Evolutionary conservation across 2,329 filamentous ascomycete species (phyloP).

Genomic region (Bimuria novae-zelandiae): DNA sequence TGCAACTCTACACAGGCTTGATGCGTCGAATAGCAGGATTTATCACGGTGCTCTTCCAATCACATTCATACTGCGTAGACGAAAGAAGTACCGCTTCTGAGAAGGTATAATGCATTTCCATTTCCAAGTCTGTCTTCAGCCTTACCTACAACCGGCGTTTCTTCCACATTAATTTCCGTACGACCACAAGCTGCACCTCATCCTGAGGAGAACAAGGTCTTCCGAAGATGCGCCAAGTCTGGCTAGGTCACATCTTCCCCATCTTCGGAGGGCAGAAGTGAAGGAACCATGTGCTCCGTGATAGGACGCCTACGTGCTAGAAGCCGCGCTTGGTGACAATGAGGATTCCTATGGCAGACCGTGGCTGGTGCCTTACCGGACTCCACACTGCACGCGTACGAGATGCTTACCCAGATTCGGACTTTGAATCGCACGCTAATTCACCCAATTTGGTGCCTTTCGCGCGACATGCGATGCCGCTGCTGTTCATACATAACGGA

Average conservation of each 20-base stretch:
- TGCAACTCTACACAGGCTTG: not conserved
- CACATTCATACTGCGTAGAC: not conserved
- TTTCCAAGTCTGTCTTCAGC: too few relatives aligned
- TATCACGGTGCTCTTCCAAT: not conserved
- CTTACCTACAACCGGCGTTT: too few relatives aligned
- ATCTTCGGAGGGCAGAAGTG: not conserved
- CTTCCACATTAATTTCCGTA: not conserved
- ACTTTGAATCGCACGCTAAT: not conserved
- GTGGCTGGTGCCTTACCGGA: not conserved
- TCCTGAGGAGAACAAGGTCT: not conserved
- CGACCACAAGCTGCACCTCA: not conserved
- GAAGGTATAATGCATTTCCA: too few relatives aligned
- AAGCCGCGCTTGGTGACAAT: not conserved
- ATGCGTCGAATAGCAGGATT: not conserved
- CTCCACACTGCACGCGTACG: not conserved
- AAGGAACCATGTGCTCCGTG: not conserved
- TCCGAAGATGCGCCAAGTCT: not conserved
- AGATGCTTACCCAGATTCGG: not conserved
- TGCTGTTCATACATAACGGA: not conserved
- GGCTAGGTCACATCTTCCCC: not conserved
- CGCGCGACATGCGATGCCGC: not conserved
- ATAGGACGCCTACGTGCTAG: not conserved
- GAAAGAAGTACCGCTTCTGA: too few relatives aligned
- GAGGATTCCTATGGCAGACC: not conserved
- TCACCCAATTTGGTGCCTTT: not conserved